These are phyloP conservation scores for Boletus barrowsii DNA, from an alignment of 768 basidiomycete genomes.

Conservation along the genomic window DNA sequence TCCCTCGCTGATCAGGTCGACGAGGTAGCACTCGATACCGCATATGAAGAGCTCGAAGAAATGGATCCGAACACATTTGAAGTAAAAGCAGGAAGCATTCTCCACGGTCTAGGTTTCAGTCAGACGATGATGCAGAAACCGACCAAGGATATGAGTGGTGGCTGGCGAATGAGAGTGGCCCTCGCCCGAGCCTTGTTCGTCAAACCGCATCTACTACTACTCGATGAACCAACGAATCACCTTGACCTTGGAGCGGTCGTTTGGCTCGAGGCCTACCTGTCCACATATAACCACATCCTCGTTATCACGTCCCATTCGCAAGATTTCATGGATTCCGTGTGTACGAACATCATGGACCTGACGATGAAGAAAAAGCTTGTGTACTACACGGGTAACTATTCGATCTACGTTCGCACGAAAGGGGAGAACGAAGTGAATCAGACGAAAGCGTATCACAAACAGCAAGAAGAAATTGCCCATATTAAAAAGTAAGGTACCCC, in stretches of 20 bases:
- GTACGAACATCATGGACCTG: slow-evolving; percentile 98
- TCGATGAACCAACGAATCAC: slow-evolving; percentile 93
- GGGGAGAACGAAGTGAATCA: slow-evolving; percentile 98
- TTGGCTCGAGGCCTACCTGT: slow-evolving; percentile 97
- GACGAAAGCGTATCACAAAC: slow-evolving; percentile 99
- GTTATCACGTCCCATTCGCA: slow-evolving; percentile 98
- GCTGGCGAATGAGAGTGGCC: slow-evolving; percentile 99
- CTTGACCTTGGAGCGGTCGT: slow-evolving; percentile 97
- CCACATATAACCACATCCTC: slow-evolving; percentile 98
- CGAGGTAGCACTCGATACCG: slow-evolving; percentile 79
- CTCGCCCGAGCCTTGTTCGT: slow-evolving; percentile 94
- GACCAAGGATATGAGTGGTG: slow-evolving; percentile 98
- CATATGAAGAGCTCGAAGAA: slow-evolving; percentile 96
- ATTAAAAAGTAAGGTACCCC: slow-evolving; percentile 80
- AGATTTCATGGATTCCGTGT: slow-evolving; percentile 97
- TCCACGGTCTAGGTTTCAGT: slow-evolving; percentile 95
- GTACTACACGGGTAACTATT: slow-evolving; percentile 95
- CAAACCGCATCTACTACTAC: slow-evolving; percentile 91
- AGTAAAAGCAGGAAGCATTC: slow-evolving; percentile 89
- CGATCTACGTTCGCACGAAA: slow-evolving; percentile 96
- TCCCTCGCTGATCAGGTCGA: slow-evolving; percentile 88
- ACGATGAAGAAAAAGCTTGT: slow-evolving; percentile 88
- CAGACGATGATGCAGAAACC: slow-evolving; percentile 92
- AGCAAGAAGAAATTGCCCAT: slow-evolving; percentile 97
- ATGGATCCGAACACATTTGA: slow-evolving; percentile 96